A percentile compares a stretch with the other conserved stretches of the same genome.
Conservation (phyloP, 306 rosid genomes). For the Prunus salicina region DNA sequence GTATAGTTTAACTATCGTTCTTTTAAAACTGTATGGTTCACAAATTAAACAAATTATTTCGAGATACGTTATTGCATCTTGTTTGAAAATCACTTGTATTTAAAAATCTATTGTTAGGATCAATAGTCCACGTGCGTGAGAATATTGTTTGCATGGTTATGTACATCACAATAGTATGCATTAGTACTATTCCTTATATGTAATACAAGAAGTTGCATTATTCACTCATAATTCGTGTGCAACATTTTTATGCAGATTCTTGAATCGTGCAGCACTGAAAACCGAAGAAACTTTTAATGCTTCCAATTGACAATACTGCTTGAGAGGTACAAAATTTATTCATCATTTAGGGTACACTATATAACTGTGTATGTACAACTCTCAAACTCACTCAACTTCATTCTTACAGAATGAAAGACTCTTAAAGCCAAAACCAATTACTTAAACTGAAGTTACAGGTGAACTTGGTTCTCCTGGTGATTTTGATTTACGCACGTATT, state of each 20-base stretch:
- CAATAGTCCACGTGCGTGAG: neutral
- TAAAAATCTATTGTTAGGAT: neutral
- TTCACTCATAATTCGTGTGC: neutral
- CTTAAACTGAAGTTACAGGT: neutral
- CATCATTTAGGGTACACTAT: neutral
- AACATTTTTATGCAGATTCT: conserved; percentile 8
- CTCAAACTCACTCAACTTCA: neutral
- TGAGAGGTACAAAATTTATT: neutral
- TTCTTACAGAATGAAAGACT: no score
- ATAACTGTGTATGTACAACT: neutral
- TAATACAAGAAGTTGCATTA: no score
- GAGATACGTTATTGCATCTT: neutral
- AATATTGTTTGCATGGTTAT: neutral
- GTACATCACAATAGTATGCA: neutral
- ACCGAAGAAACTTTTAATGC: neutral
- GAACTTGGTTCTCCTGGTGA: neutral
- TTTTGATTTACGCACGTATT: conserved; percentile 26
- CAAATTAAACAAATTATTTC: neutral
- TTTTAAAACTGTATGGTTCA: neutral
- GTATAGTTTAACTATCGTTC: neutral
- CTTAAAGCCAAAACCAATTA: neutral
- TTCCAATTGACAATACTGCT: neutral
- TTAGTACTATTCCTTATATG: neutral
- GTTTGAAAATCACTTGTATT: neutral
- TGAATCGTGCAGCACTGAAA: conserved; percentile 28